Conservation (phyloP, 2,329 filamentous ascomycete species). For the Trichoderma sp. region DNA sequence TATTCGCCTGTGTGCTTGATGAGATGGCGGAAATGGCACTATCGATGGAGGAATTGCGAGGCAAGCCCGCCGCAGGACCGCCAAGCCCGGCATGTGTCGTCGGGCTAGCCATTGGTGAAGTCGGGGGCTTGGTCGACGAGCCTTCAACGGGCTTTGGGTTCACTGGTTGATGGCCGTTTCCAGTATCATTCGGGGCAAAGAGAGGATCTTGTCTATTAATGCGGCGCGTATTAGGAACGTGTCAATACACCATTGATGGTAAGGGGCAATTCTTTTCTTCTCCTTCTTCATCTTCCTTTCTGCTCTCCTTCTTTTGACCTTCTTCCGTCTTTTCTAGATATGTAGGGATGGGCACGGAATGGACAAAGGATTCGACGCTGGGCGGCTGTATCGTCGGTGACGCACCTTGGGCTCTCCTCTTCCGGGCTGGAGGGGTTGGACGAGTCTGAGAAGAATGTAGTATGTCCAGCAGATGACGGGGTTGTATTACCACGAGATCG, state of each 20-base stretch:
- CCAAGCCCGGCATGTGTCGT: constrained; percentile 44
- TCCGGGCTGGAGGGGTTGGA: constrained; percentile 40
- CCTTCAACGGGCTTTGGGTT: constrained; percentile 47
- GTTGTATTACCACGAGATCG: constrained; percentile 20
- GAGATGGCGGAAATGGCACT: constrained; percentile 84
- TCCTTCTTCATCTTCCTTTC: background rate
- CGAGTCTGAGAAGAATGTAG: constrained; percentile 42
- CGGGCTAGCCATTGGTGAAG: constrained; percentile 51
- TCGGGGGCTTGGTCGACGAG: constrained; percentile 41
- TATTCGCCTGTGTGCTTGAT: constrained; percentile 53
- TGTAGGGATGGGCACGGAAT: background rate
- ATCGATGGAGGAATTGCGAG: constrained; percentile 86
- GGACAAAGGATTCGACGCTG: background rate
- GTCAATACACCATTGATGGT: background rate
- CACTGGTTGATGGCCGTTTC: constrained; percentile 48
- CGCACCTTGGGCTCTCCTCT: constrained; percentile 39
- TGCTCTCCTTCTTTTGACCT: background rate
- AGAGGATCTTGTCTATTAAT: constrained; percentile 33
- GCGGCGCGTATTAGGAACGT: constrained; percentile 17
- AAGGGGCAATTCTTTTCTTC: background rate
- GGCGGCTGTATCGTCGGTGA: constrained; percentile 23
- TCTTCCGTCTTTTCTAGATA: background rate
- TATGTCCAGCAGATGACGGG: constrained; percentile 30
- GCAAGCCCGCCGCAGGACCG: constrained; percentile 36
- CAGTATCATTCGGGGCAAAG: constrained; percentile 51